These are phyloP conservation scores for Phlebiopsis flavidoalba DNA, from an alignment of 768 basidiomycete genomes.

Conservation along the genomic window DNA sequence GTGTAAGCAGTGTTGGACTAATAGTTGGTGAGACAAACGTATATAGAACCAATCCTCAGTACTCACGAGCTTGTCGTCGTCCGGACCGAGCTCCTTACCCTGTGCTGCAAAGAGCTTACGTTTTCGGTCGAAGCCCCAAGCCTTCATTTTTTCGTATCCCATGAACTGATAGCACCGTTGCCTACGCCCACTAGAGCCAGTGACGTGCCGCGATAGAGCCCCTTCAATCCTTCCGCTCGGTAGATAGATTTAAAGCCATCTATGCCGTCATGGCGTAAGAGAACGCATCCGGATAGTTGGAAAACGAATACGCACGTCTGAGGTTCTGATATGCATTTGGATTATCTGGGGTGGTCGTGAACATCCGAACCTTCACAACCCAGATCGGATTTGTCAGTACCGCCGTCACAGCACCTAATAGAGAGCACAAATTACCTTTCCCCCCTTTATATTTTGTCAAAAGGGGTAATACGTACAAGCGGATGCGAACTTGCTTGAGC, in stretches of 20 bases:
- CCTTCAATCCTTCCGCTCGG: conserved; percentile 66
- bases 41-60: background rate
- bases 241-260: conserved; percentile 74
- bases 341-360: conserved; percentile 67
- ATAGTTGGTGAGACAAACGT: background rate
- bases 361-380: conserved; percentile 97
- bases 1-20: conserved; percentile 92
- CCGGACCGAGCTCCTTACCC: conserved; percentile 61
- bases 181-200: conserved; percentile 89
- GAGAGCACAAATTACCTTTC: conserved; percentile 8
- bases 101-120: conserved; percentile 51
- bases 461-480: conserved; percentile 13
- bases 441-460: too few species aligned
- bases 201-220: conserved; percentile 83
- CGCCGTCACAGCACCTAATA: conserved; percentile 83
- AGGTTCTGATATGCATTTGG: conserved; percentile 75
- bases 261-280: conserved; percentile 18
- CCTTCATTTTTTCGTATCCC: conserved; percentile 93
- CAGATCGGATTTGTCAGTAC: conserved; percentile 96
- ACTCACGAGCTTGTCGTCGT: conserved; percentile 83
- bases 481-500: conserved; percentile 90
- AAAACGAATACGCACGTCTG: conserved; percentile 51
- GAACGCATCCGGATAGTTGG: background rate
- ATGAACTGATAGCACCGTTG: conserved; percentile 97
- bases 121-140: conserved; percentile 81